phyloP scores from a whole-genome alignment of 2,329 filamentous ascomycete species.

The Pseudogymnoascus sp. region DNA sequence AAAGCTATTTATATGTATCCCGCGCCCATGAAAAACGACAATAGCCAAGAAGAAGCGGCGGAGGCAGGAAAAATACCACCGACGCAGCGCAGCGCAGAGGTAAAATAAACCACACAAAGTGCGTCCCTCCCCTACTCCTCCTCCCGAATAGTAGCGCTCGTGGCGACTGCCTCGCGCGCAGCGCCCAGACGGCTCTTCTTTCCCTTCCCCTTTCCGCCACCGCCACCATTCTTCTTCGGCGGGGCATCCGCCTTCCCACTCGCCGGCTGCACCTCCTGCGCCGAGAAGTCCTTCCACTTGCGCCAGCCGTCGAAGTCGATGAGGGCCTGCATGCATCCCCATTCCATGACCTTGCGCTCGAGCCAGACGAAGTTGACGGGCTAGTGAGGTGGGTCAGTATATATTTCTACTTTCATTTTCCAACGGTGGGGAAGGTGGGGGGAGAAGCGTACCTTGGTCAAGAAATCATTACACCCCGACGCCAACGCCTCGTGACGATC shows the following conservation, averaged over 20 bases:
- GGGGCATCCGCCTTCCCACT: constrained; percentile 36
- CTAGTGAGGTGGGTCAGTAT: constrained; percentile 36
- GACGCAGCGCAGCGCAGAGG: not conserved
- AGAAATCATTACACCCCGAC: constrained; percentile 94
- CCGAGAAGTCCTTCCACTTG: constrained; percentile 81
- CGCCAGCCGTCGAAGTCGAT: constrained; percentile 99
- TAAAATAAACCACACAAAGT: not conserved
- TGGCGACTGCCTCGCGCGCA: not conserved
- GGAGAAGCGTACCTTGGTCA: constrained; percentile 69
- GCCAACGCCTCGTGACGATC: constrained; percentile 92
- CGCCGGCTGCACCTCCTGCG: constrained; percentile 27
- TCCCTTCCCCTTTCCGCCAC: constrained; percentile 38
- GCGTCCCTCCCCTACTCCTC: not conserved
- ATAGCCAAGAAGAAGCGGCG: not conserved
- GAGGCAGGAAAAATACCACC: not conserved
- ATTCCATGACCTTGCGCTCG: constrained; percentile 95
- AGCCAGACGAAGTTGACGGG: constrained; percentile 97
- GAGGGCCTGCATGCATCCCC: constrained; percentile 98
- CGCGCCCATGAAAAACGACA: not conserved
- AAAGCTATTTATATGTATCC: not conserved
- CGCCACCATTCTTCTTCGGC: constrained; percentile 32
- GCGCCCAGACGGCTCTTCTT: constrained; percentile 18
- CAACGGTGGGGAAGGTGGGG: not conserved
- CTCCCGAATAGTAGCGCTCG: not conserved
- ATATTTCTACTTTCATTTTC: not conserved